A percentile compares a stretch with the other conserved stretches of the same genome.
phyloP scores from a whole-genome alignment of 257 asterid species.

The Solanum bukasovii region DNA sequence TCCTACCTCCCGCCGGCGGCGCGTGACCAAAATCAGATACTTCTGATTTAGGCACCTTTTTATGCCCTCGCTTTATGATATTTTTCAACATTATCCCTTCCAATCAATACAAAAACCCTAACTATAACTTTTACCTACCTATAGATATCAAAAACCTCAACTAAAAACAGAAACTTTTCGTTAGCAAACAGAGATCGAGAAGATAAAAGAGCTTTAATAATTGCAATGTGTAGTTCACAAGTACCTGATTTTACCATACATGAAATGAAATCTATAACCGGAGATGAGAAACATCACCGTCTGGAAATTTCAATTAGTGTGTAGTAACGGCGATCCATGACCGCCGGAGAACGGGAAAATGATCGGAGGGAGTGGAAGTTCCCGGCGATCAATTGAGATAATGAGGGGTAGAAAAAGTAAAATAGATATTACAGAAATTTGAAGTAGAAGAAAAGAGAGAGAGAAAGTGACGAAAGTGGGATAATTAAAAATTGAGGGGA shows the following conservation, averaged over 20 bases:
- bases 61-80: conserved; percentile 37
- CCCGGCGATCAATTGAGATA: conserved; percentile 18
- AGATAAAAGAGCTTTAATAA: neutral
- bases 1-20: conserved; percentile 14
- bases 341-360: conserved; percentile 9
- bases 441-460: neutral
- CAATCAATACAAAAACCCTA: conserved; percentile 26
- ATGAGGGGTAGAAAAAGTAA: neutral
- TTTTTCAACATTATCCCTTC: conserved; percentile 24
- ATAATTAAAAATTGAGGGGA: conserved; percentile 4
- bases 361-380: conserved; percentile 5
- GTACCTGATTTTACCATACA: neutral
- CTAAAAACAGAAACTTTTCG: neutral
- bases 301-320: neutral
- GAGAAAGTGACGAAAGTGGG: neutral
- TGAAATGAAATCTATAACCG: neutral
- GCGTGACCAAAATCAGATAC: conserved; percentile 11
- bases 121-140: neutral
- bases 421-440: neutral
- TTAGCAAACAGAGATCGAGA: neutral
- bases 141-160: neutral
- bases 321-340: conserved; percentile 4
- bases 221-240: neutral
- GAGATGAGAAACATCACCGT: neutral
- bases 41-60: conserved; percentile 31